Conservation (phyloP, 768 basidiomycete species). For the Pleurotus ostreatus region DNA sequence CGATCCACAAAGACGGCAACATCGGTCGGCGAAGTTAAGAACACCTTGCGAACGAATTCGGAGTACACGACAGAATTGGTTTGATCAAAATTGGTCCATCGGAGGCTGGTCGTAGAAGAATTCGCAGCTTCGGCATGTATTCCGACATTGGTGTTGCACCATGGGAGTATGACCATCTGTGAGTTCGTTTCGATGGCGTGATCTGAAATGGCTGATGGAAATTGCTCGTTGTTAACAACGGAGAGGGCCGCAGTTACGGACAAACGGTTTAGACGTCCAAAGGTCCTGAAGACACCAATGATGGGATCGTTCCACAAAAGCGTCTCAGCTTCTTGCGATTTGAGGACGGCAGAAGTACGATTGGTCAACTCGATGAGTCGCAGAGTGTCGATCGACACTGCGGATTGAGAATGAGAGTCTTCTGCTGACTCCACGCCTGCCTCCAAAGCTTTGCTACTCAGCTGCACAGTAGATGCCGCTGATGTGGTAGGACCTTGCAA, state of each 20-base stretch:
- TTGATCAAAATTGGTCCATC: constrained; percentile 70
- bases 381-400: constrained; percentile 63
- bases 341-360: constrained; percentile 84
- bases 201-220: constrained; percentile 57
- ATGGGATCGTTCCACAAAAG: constrained; percentile 71
- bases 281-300: constrained; percentile 71
- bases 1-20: constrained; percentile 87
- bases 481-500: constrained; percentile 37
- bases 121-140: constrained; percentile 17
- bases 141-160: constrained; percentile 48
- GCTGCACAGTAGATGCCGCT: not conserved
- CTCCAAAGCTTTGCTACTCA: constrained; percentile 27
- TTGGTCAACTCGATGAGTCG: constrained; percentile 88
- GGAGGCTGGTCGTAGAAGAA: constrained; percentile 15
- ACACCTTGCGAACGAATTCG: constrained; percentile 82
- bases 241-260: constrained; percentile 65
- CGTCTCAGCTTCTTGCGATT: constrained; percentile 69
- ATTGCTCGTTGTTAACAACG: constrained; percentile 74
- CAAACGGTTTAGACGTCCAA: constrained; percentile 67
- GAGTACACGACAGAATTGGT: constrained; percentile 62
- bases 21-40: constrained; percentile 65
- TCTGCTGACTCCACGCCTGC: constrained; percentile 8
- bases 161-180: constrained; percentile 82
- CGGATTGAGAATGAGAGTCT: constrained; percentile 1
- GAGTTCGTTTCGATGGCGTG: constrained; percentile 54